These are phyloP conservation scores for Populus euphratica DNA, from an alignment of 345 rosid species.

Conservation along the genomic window DNA sequence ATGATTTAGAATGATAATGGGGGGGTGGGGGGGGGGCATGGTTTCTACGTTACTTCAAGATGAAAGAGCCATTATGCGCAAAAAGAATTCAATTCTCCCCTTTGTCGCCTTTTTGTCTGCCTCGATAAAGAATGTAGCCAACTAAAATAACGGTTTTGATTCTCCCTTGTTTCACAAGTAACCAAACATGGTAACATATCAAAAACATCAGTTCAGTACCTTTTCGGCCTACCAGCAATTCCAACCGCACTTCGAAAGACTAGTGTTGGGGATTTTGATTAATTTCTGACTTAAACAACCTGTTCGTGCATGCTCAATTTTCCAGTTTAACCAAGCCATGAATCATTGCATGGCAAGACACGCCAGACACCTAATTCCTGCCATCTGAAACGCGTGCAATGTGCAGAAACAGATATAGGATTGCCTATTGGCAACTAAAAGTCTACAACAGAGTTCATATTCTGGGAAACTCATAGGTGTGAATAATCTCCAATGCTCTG, in stretches of 20 bases:
- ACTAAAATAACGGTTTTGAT: background rate
- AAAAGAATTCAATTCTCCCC: background rate
- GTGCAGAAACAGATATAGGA: background rate
- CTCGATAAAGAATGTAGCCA: slow-evolving; percentile 14
- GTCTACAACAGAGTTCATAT: background rate
- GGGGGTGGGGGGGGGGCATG: slow-evolving; percentile 22
- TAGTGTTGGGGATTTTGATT: background rate
- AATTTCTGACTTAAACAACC: background rate
- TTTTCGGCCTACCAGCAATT: too few species aligned
- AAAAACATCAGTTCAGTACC: too few species aligned
- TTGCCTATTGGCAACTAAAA: background rate
- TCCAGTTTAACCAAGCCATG: background rate
- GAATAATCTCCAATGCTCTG: background rate
- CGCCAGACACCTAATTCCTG: background rate
- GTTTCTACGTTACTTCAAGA: slow-evolving; percentile 31
- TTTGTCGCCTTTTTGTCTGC: background rate
- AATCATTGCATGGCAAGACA: background rate
- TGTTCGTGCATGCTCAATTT: background rate
- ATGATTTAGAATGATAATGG: slow-evolving; percentile 4
- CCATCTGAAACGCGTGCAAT: background rate
- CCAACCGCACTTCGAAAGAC: too few species aligned
- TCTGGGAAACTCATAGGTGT: background rate
- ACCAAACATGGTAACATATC: background rate
- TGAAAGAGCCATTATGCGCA: slow-evolving; percentile 6
- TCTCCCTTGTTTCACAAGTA: slow-evolving; percentile 5